Evolutionary conservation across 345 rosid species (phyloP).

Genomic region (Clausena lansium): DNA sequence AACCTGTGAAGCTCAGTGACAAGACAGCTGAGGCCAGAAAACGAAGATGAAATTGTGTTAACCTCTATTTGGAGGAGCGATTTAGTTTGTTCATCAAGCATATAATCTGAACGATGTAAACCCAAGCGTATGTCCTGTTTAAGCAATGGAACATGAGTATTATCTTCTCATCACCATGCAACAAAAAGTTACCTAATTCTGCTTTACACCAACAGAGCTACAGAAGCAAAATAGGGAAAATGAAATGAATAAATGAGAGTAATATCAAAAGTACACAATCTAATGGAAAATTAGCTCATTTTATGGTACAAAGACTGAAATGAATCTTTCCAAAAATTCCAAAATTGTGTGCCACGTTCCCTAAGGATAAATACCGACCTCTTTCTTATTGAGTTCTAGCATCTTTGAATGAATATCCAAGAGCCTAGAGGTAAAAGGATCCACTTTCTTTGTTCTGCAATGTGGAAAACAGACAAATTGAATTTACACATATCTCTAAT

Average conservation of each 20-base stretch:
- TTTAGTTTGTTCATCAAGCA: constrained; percentile 94
- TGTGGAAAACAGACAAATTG: constrained; percentile 11
- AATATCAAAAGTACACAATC: not conserved
- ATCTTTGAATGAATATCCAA: constrained; percentile 90
- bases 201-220: constrained; percentile 1
- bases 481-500: not conserved
- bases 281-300: not conserved
- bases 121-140: constrained; percentile 88
- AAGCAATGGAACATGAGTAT: constrained; percentile 17
- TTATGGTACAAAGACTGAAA: not conserved
- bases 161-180: not conserved
- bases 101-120: constrained; percentile 97
- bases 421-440: constrained; percentile 87
- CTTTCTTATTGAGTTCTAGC: constrained; percentile 78
- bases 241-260: not conserved
- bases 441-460: constrained; percentile 83
- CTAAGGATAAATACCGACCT: constrained; percentile 38
- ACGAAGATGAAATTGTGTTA: constrained; percentile 85
- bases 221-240: not conserved
- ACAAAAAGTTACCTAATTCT: constrained; percentile 1
- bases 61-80: constrained; percentile 90
- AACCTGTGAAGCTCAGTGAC: constrained; percentile 89
- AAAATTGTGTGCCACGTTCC: not conserved
- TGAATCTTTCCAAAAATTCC: not conserved
- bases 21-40: constrained; percentile 76